Evolutionary conservation across 2,329 filamentous ascomycete genomes (phyloP).

Genomic region (Calonectria multiphialidica): DNA sequence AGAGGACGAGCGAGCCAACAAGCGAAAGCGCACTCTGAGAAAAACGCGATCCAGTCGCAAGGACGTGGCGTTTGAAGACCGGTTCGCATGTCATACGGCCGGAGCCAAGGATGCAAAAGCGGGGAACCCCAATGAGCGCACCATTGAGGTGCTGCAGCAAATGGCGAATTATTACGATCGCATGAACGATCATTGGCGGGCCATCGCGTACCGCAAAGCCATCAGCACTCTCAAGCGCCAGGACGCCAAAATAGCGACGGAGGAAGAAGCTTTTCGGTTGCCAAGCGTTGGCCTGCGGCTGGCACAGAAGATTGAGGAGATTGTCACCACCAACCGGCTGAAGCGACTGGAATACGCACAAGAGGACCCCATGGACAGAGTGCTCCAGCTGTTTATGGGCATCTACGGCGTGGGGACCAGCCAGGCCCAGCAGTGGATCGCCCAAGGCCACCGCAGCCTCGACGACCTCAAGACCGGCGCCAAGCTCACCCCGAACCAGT

Average conservation of each 20-base stretch:
- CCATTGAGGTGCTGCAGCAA: slow-evolving; percentile 81
- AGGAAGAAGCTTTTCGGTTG: slow-evolving; percentile 75
- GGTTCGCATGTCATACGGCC: slow-evolving; percentile 67
- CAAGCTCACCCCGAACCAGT: slow-evolving; percentile 76
- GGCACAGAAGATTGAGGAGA: slow-evolving; percentile 90
- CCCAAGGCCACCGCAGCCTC: slow-evolving; percentile 79
- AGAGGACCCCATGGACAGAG: slow-evolving; percentile 73
- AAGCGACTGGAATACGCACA: slow-evolving; percentile 78
- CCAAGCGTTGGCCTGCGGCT: slow-evolving; percentile 79
- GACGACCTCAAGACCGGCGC: slow-evolving; percentile 75
- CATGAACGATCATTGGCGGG: slow-evolving; percentile 83
- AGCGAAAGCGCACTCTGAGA: slow-evolving; percentile 30
- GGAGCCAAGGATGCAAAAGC: slow-evolving; percentile 57
- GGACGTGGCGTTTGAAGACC: slow-evolving; percentile 55
- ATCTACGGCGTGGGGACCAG: slow-evolving; percentile 83
- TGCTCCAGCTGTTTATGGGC: slow-evolving; percentile 77
- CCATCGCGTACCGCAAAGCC: slow-evolving; percentile 80
- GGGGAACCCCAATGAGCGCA: slow-evolving; percentile 78
- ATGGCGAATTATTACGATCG: slow-evolving; percentile 85
- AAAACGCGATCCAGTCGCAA: slow-evolving; percentile 43
- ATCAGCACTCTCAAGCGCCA: slow-evolving; percentile 80
- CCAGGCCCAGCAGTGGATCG: slow-evolving; percentile 81
- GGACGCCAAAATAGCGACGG: slow-evolving; percentile 71
- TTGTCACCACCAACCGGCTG: slow-evolving; percentile 79
- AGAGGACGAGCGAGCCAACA: slow-evolving; percentile 35